A percentile compares a stretch with the other conserved stretches of the same genome.
phyloP scores from a whole-genome alignment of 2,329 filamentous ascomycete genomes.

The Rhynchosporium agropyri region DNA sequence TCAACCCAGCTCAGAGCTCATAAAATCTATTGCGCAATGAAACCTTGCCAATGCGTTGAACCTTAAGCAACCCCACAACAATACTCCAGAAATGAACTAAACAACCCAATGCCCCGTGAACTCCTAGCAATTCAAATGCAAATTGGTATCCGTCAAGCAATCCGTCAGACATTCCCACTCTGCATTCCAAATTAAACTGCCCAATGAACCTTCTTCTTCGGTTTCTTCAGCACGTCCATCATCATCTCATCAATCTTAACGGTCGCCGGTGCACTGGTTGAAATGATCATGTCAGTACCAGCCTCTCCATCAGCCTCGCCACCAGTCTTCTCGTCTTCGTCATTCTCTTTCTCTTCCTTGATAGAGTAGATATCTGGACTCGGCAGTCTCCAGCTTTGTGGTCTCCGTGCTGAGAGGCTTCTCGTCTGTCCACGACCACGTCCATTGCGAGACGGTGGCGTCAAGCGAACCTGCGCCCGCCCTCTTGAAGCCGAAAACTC shows the following conservation, averaged over 20 bases:
- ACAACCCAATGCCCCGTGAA: neutral
- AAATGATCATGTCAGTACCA: slow-evolving; percentile 16
- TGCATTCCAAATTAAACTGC: slow-evolving; percentile 29
- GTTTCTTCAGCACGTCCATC: slow-evolving; percentile 33
- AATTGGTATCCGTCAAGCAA: slow-evolving; percentile 1
- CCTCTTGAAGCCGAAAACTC: slow-evolving; percentile 33
- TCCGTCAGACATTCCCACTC: neutral
- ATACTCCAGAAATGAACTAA: neutral
- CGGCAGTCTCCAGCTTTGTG: slow-evolving; percentile 40
- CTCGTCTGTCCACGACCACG: slow-evolving; percentile 36
- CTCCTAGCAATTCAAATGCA: slow-evolving; percentile 21
- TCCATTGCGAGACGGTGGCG: slow-evolving; percentile 21
- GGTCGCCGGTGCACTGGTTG: slow-evolving; percentile 29
- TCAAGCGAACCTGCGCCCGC: slow-evolving; percentile 33
- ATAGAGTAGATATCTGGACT: slow-evolving; percentile 42
- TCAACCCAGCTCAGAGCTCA: neutral
- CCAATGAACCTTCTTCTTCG: slow-evolving; percentile 42
- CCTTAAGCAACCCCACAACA: too few relatives aligned
- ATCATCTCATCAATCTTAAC: slow-evolving; percentile 23
- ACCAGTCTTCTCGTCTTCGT: slow-evolving; percentile 26
- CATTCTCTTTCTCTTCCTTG: slow-evolving; percentile 38
- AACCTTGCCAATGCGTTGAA: too few relatives aligned
- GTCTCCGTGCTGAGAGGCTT: slow-evolving; percentile 34
- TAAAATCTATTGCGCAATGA: neutral
- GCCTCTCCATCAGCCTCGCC: slow-evolving; percentile 3